phyloP scores from a whole-genome alignment of 2,329 filamentous ascomycete genomes.

The Calcarisporium arbuscula region DNA sequence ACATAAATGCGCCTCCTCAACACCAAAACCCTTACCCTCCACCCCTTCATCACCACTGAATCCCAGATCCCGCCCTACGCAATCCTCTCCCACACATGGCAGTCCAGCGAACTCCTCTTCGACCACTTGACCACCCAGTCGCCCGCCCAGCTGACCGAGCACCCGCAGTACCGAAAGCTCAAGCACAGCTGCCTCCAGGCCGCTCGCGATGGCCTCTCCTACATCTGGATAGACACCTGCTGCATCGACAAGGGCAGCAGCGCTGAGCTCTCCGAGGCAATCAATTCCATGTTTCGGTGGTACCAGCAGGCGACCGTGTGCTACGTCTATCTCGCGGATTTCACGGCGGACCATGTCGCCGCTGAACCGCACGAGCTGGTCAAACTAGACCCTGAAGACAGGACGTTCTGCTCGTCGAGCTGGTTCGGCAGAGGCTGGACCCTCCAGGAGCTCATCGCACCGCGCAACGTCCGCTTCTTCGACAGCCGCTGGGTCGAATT shows the following conservation, averaged over 20 bases:
- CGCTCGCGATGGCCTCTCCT: conserved; percentile 9
- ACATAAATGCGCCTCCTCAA: too few species aligned
- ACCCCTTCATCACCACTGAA: too few species aligned
- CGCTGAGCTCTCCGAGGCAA: conserved; percentile 12
- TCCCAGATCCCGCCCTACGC: conserved; percentile 8
- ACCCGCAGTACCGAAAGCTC: too few species aligned
- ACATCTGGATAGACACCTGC: conserved; percentile 14
- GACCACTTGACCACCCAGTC: too few species aligned
- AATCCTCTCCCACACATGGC: conserved; percentile 13
- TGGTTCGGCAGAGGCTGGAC: conserved; percentile 19
- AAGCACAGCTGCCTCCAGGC: conserved; percentile 13
- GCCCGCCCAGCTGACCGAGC: too few species aligned
- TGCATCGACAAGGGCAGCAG: conserved; percentile 12
- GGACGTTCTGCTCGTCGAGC: conserved; percentile 11
- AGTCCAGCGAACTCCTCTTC: too few species aligned
- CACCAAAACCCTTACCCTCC: too few species aligned
- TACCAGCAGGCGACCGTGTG: conserved; percentile 8
- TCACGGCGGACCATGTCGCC: neutral
- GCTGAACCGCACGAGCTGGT: neutral
- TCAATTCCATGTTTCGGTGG: conserved; percentile 14
- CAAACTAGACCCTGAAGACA: too few species aligned
- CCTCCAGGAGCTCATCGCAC: conserved; percentile 20
- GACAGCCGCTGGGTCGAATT: conserved; percentile 8
- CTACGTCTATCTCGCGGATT: conserved; percentile 12
- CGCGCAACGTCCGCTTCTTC: conserved; percentile 13